phyloP scores from a whole-genome alignment of 2,329 filamentous ascomycete genomes.

The Penicillium sp. region DNA sequence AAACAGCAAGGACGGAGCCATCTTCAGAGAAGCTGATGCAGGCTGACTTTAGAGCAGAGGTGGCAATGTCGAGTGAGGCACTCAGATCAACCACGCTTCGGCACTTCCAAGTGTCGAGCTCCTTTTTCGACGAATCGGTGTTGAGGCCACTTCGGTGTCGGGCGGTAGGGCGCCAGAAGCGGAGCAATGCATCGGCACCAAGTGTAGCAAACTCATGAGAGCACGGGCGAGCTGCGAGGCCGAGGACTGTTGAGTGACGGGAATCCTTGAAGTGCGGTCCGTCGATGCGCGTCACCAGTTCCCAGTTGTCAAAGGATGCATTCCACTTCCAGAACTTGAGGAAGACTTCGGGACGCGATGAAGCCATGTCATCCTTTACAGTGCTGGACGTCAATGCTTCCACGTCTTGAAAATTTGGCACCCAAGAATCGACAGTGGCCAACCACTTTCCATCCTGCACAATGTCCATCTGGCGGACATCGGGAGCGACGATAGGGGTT shows the following conservation, averaged over 20 bases:
- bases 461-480: slow-evolving; percentile 72
- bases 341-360: slow-evolving; percentile 64
- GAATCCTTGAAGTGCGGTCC: slow-evolving; percentile 69
- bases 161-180: slow-evolving; percentile 77
- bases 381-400: slow-evolving; percentile 53
- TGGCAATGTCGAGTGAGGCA: slow-evolving; percentile 33
- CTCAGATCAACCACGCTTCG: slow-evolving; percentile 56
- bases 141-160: slow-evolving; percentile 69
- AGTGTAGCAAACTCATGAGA: slow-evolving; percentile 78
- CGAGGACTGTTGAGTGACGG: slow-evolving; percentile 63
- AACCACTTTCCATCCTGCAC: slow-evolving; percentile 85
- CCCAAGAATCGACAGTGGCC: slow-evolving; percentile 90
- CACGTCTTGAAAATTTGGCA: slow-evolving; percentile 69
- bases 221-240: slow-evolving; percentile 70
- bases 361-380: slow-evolving; percentile 44
- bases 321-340: slow-evolving; percentile 87
- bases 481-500: slow-evolving; percentile 72
- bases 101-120: slow-evolving; percentile 74
- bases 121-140: slow-evolving; percentile 46
- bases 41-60: slow-evolving; percentile 54
- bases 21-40: slow-evolving; percentile 79
- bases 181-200: slow-evolving; percentile 75
- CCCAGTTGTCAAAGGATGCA: slow-evolving; percentile 60
- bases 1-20: slow-evolving; percentile 76
- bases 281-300: slow-evolving; percentile 80